phyloP scores from a whole-genome alignment of 306 rosid genomes.

The Castanopsis chinensis region DNA sequence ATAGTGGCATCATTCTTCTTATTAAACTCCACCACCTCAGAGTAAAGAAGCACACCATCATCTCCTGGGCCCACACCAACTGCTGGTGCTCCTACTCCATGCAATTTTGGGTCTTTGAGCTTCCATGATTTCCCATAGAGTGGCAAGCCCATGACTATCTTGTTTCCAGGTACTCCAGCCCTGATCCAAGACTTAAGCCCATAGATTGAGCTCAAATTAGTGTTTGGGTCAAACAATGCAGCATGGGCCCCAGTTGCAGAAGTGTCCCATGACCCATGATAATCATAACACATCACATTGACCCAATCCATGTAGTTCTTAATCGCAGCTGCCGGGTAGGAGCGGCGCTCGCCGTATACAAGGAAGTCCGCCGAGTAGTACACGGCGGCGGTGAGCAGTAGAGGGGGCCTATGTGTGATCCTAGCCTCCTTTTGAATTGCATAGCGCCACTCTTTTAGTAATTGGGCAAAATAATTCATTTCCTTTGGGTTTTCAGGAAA shows the following conservation, averaged over 20 bases:
- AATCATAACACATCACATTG: slow-evolving; percentile 61
- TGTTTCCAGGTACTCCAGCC: slow-evolving; percentile 33
- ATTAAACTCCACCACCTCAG: slow-evolving; percentile 21
- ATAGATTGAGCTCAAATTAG: slow-evolving; percentile 23
- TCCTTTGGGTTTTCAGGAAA: slow-evolving; percentile 46
- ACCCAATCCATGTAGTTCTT: slow-evolving; percentile 53
- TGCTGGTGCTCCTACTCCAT: slow-evolving; percentile 41
- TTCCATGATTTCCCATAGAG: slow-evolving; percentile 64
- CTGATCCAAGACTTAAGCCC: slow-evolving; percentile 69
- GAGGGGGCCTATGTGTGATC: slow-evolving; percentile 21
- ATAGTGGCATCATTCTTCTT: not conserved
- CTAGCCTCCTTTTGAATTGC: slow-evolving; percentile 32
- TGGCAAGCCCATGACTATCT: slow-evolving; percentile 64
- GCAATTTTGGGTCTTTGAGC: slow-evolving; percentile 33
- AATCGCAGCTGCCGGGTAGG: slow-evolving; percentile 43
- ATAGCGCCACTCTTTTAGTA: slow-evolving; percentile 39
- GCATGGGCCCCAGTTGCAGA: slow-evolving; percentile 37
- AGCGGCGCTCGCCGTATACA: slow-evolving; percentile 7
- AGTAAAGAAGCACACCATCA: slow-evolving; percentile 26
- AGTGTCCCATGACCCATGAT: slow-evolving; percentile 49
- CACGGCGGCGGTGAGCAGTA: slow-evolving; percentile 64
- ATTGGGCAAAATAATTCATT: slow-evolving; percentile 36
- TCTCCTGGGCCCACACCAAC: slow-evolving; percentile 55
- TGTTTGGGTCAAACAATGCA: slow-evolving; percentile 44
- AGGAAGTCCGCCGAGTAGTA: slow-evolving; percentile 50